phyloP scores from a whole-genome alignment of 306 rosid genomes.

The Astragalus glycyphyllos region DNA sequence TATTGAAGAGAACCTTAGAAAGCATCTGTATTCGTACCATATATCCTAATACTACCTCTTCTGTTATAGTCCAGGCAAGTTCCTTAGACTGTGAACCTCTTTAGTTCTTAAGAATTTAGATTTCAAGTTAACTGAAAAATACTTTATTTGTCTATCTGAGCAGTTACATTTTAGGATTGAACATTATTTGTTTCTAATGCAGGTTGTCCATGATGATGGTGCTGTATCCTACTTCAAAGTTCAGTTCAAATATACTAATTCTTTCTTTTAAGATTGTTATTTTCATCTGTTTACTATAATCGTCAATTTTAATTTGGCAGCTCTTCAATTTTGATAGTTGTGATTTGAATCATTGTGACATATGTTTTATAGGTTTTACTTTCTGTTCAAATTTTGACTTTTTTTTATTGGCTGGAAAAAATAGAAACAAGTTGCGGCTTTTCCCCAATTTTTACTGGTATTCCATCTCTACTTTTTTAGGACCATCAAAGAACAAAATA shows the following conservation, averaged over 20 bases:
- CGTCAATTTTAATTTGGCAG: conserved; percentile 5
- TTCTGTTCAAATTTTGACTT: neutral
- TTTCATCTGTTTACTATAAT: conserved; percentile 6
- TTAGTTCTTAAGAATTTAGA: neutral
- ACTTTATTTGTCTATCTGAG: conserved; percentile 1
- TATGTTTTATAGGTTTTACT: conserved; percentile 34
- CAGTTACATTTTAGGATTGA: conserved; percentile 33
- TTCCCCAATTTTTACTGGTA: neutral
- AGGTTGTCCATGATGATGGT: conserved; percentile 95
- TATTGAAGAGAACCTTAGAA: conserved; percentile 77
- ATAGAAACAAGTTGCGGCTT: conserved; percentile 19
- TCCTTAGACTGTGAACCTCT: neutral
- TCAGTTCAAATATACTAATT: conserved; percentile 34
- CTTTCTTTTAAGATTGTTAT: conserved; percentile 15
- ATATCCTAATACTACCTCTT: conserved; percentile 82
- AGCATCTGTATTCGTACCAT: conserved; percentile 74
- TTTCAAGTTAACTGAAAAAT: neutral
- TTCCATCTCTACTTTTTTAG: neutral
- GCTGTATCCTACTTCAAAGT: conserved; percentile 75
- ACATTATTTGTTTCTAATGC: conserved; percentile 50
- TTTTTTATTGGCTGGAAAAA: conserved; percentile 16
- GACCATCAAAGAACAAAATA: conserved; percentile 20
- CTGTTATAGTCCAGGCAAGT: conserved; percentile 72
- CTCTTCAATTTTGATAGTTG: neutral
- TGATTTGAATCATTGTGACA: neutral